A percentile compares a stretch with the other conserved stretches of the same genome.
Evolutionary conservation across 1,284 basidiomycete species (phyloP).

Genomic region (Apiotrichum laibachii): DNA sequence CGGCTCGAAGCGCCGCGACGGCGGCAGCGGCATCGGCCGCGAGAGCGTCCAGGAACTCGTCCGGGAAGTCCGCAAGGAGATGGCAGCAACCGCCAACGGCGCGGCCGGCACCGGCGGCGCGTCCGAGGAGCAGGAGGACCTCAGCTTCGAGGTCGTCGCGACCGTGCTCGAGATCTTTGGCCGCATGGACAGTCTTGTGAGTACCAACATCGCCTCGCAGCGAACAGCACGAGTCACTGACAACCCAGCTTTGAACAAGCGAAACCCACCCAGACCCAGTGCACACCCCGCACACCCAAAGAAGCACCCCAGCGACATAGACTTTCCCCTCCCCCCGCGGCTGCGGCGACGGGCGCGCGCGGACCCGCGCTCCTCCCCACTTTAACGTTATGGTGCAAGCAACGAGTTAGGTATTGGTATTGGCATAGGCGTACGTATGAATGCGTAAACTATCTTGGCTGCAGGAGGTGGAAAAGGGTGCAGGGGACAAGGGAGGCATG

Average conservation of each 20-base stretch:
- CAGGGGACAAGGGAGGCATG: too few species aligned
- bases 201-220: too few species aligned
- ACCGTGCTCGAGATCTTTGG: conserved; percentile 87
- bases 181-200: conserved; percentile 75
- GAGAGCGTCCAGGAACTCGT: conserved; percentile 78
- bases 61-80: conserved; percentile 73
- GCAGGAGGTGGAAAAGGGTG: too few species aligned
- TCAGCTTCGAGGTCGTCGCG: conserved; percentile 81
- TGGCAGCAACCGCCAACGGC: conserved; percentile 53
- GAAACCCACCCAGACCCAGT: background rate
- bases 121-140: conserved; percentile 67
- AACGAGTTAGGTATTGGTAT: background rate
- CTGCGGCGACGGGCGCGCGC: too few species aligned
- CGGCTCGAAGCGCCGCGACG: conserved; percentile 42
- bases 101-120: conserved; percentile 66
- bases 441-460: background rate
- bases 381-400: background rate
- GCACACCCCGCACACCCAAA: background rate
- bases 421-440: background rate
- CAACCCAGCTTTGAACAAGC: background rate
- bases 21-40: conserved; percentile 44
- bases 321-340: too few species aligned
- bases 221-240: too few species aligned
- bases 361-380: too few species aligned
- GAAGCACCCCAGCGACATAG: background rate